These are phyloP conservation scores for Nigrospora sphaerica DNA, from an alignment of 2,329 filamentous ascomycete genomes.

Conservation along the genomic window DNA sequence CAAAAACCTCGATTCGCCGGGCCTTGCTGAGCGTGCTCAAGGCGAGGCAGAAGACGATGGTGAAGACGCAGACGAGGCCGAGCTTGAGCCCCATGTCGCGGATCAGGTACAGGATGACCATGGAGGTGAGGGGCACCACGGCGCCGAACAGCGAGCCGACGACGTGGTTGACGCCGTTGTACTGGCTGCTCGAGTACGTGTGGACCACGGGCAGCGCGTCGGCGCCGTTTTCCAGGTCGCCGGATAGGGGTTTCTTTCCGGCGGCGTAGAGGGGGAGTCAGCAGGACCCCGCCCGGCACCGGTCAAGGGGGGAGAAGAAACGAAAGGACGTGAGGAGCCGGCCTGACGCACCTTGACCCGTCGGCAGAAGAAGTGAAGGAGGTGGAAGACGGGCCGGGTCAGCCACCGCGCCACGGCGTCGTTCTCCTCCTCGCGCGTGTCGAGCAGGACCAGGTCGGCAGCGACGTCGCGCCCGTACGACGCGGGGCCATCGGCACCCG, in stretches of 20 bases:
- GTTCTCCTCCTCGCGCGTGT: constrained; percentile 2
- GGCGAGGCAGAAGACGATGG: constrained; percentile 1
- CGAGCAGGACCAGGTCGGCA: constrained; percentile 2
- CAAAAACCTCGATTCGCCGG: constrained; percentile 3
- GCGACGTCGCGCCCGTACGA: not conserved
- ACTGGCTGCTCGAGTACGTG: not conserved
- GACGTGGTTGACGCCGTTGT: not conserved
- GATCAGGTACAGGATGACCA: constrained; percentile 3
- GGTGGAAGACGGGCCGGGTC: not conserved
- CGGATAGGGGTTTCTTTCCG: not conserved
- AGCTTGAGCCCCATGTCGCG: not conserved
- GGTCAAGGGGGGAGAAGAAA: too few species aligned
- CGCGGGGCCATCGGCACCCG: constrained; percentile 1
- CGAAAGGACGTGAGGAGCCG: too few species aligned
- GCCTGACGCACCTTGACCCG: not conserved
- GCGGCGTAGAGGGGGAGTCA: not conserved
- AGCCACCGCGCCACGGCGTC: constrained; percentile 1
- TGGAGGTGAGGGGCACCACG: not conserved
- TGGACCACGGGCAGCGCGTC: not conserved
- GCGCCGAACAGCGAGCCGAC: constrained; percentile 1
- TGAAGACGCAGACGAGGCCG: constrained; percentile 3
- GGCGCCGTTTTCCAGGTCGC: constrained; percentile 1
- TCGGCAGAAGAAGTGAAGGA: not conserved
- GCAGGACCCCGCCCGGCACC: too few species aligned
- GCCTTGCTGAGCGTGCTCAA: constrained; percentile 3